Evolutionary conservation across 176 grass and related monocot genomes (phyloP).

Genomic region (Metroxylon sagu): DNA sequence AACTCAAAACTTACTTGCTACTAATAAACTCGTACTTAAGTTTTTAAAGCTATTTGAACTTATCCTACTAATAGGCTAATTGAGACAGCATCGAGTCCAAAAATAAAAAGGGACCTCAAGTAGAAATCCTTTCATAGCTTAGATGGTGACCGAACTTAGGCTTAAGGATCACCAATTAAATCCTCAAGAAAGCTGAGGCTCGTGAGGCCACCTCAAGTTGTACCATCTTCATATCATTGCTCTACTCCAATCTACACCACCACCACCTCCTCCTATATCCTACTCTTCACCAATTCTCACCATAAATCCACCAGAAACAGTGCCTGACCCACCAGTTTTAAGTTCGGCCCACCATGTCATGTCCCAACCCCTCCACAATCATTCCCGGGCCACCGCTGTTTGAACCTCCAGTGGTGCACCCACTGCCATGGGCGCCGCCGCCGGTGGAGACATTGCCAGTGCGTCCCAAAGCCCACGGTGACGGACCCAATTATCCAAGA

Average conservation of each 20-base stretch:
- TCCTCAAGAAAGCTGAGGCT: no score
- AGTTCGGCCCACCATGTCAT: background rate
- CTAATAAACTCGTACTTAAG: no score
- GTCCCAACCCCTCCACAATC: constrained; percentile 28
- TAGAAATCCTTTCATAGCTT: no score
- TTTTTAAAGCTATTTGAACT: no score
- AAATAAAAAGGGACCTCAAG: no score
- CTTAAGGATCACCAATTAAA: no score
- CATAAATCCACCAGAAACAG: constrained; percentile 22
- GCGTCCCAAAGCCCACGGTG: constrained; percentile 83
- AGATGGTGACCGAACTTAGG: no score
- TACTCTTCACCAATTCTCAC: constrained; percentile 11
- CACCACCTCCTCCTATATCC: constrained; percentile 1
- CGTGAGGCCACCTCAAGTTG: no score
- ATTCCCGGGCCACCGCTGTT: constrained; percentile 41
- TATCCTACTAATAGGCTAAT: no score
- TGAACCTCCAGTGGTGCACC: constrained; percentile 63
- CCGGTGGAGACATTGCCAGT: constrained; percentile 27
- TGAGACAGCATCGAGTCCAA: no score
- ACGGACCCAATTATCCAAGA: constrained; percentile 55
- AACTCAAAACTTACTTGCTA: no score
- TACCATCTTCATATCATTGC: no score
- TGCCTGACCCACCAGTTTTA: constrained; percentile 13
- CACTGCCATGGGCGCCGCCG: constrained; percentile 30
- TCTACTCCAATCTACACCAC: constrained; percentile 1